phyloP scores from a whole-genome alignment of 768 basidiomycete species.

The Termitomyces sp. region DNA sequence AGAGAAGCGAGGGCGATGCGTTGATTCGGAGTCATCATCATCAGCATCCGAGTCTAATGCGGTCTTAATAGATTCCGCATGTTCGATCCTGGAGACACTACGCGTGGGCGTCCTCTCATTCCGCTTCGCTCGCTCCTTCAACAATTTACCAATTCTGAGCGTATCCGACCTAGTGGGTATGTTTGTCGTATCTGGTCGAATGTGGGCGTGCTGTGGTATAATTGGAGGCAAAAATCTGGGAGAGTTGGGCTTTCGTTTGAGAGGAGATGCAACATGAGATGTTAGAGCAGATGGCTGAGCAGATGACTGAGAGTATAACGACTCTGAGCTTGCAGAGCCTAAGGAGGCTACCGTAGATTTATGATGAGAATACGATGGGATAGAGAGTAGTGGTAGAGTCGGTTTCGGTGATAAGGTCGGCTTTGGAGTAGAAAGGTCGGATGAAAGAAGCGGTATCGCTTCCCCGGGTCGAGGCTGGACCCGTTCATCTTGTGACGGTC shows the following conservation, averaged over 20 bases:
- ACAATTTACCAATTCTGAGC: conserved; percentile 4
- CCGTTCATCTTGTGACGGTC: neutral
- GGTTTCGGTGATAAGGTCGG: neutral
- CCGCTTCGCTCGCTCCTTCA: conserved; percentile 13
- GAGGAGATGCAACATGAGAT: neutral
- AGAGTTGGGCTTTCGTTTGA: neutral
- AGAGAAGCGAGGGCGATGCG: neutral
- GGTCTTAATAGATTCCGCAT: conserved; percentile 10
- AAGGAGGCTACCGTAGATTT: neutral
- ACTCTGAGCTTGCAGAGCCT: conserved; percentile 2
- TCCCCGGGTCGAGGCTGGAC: neutral
- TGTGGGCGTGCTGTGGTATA: conserved; percentile 1
- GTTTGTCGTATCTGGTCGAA: neutral
- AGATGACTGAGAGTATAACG: conserved; percentile 14
- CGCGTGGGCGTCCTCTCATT: conserved; percentile 5
- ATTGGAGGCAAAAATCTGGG: neutral
- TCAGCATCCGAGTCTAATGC: neutral
- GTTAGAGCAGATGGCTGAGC: conserved; percentile 6
- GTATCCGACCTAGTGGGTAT: conserved; percentile 1
- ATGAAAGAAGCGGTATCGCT: neutral
- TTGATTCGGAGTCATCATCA: neutral
- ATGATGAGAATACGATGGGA: neutral
- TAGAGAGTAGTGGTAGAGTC: neutral
- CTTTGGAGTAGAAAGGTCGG: neutral
- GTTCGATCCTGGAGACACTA: conserved; percentile 12